phyloP scores from a whole-genome alignment of 2,329 filamentous ascomycete genomes.

The Aspergillus arachidicola region DNA sequence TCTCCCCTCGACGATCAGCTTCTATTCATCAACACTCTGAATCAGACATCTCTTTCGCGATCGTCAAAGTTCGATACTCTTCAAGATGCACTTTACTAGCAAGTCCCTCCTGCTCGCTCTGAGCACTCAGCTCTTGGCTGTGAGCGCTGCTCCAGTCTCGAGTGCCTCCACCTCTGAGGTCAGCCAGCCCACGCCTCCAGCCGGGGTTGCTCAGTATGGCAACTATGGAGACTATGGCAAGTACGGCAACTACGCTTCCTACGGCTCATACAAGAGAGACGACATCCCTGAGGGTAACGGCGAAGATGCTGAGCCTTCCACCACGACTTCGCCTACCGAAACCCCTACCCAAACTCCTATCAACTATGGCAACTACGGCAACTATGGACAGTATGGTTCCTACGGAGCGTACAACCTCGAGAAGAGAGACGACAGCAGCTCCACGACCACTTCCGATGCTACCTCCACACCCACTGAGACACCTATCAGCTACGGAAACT shows the following conservation, averaged over 20 bases:
- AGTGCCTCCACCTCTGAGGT: constrained; percentile 3
- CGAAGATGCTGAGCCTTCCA: background rate
- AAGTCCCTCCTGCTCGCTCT: constrained; percentile 15
- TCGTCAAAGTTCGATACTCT: background rate
- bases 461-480: background rate
- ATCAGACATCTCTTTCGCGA: background rate
- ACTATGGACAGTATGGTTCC: constrained; percentile 1
- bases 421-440: background rate
- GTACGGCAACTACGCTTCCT: constrained; percentile 15
- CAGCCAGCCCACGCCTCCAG: constrained; percentile 7
- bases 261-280: constrained; percentile 1
- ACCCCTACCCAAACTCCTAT: background rate
- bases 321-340: background rate
- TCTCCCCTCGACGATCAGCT: background rate
- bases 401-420: background rate
- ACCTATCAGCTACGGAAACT: constrained; percentile 16
- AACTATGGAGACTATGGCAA: constrained; percentile 16
- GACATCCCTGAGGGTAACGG: background rate
- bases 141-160: constrained; percentile 11
- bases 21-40: background rate
- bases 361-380: background rate
- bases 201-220: constrained; percentile 8
- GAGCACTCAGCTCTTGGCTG: constrained; percentile 16
- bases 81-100: constrained; percentile 7
- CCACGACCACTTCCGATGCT: background rate